Evolutionary conservation across 2,329 filamentous ascomycete species (phyloP).

Genomic region (Aureobasidium sp.): DNA sequence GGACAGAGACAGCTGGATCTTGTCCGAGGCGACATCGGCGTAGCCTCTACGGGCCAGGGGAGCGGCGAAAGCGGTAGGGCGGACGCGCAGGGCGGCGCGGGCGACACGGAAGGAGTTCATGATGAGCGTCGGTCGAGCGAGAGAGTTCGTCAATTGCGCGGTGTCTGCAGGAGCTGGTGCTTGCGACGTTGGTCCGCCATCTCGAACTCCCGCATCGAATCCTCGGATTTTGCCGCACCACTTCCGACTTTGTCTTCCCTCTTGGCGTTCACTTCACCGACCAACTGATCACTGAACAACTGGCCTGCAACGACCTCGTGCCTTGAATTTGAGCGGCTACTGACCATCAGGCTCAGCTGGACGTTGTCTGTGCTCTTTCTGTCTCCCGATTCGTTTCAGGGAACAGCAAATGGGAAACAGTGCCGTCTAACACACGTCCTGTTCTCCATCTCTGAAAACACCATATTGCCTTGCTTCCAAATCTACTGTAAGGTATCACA

Average conservation of each 20-base stretch:
- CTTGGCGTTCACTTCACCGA: neutral
- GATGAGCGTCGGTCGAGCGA: conserved; percentile 28
- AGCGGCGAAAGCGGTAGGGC: conserved; percentile 65
- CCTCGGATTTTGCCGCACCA: conserved; percentile 1
- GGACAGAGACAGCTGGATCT: conserved; percentile 93
- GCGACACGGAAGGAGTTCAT: conserved; percentile 96
- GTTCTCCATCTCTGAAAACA: neutral
- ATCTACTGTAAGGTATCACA: neutral
- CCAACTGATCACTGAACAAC: neutral
- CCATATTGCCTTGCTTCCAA: neutral
- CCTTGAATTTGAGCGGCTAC: neutral
- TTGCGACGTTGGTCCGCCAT: conserved; percentile 10
- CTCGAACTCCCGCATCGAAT: conserved; percentile 8
- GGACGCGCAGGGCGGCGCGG: conserved; percentile 78
- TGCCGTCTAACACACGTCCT: neutral
- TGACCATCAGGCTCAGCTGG: neutral
- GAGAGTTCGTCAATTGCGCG: conserved; percentile 11
- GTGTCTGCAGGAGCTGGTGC: conserved; percentile 3
- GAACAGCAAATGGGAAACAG: neutral
- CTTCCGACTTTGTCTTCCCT: conserved; percentile 3
- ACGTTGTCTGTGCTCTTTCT: neutral
- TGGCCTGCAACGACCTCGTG: neutral
- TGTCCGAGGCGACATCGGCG: conserved; percentile 49
- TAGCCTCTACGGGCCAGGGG: conserved; percentile 71
- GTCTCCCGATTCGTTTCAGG: neutral